Conservation (phyloP, 345 rosid genomes). For the Eucalyptus curtisii region DNA sequence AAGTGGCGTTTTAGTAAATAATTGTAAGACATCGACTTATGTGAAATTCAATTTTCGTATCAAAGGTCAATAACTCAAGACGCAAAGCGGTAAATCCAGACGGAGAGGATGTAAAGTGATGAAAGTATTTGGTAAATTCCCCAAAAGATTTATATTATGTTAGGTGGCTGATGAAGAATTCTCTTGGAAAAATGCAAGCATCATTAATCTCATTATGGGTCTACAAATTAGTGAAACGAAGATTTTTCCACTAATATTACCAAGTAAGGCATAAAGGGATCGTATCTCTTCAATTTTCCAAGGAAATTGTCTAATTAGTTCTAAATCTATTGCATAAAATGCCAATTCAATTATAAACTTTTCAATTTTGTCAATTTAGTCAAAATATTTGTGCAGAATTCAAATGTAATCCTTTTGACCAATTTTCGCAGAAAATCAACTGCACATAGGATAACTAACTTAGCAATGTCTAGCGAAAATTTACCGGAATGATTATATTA, state of each 20-base stretch:
- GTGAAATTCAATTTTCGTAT: neutral
- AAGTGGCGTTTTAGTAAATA: neutral
- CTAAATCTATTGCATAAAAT: accelerated
- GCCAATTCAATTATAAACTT: accelerated
- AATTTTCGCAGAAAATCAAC: neutral
- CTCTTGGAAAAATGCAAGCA: neutral
- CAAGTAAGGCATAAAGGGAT: neutral
- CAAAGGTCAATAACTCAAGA: neutral
- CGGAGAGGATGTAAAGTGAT: neutral
- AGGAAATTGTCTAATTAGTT: neutral
- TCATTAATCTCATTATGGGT: neutral
- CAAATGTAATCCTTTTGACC: neutral
- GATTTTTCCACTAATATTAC: neutral
- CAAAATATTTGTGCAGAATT: accelerated
- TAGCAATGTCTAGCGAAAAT: neutral
- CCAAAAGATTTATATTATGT: neutral
- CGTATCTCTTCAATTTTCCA: neutral
- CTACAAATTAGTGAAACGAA: neutral
- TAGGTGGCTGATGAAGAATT: neutral
- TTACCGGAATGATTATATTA: neutral
- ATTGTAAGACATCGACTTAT: neutral
- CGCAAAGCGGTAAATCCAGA: neutral
- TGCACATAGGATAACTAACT: neutral
- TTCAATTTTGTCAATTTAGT: neutral
- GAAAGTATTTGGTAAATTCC: neutral